phyloP scores from a whole-genome alignment of 1,284 basidiomycete species.

The Sutorius eximius region DNA sequence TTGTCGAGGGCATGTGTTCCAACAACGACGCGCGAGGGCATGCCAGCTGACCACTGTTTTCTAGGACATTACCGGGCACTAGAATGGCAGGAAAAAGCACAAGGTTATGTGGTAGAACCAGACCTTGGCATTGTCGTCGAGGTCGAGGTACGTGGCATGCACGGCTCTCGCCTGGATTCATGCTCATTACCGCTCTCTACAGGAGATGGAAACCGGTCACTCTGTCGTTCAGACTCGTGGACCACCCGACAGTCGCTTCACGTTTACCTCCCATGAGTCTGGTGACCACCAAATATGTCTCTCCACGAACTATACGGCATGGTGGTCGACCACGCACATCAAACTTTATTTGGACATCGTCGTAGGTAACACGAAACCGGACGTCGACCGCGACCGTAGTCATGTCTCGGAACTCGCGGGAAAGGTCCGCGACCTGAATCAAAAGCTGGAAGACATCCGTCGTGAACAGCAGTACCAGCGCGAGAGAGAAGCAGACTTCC shows the following conservation, averaged over 20 bases:
- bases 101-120: slow-evolving; percentile 72
- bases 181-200: slow-evolving; percentile 6
- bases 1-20: slow-evolving; percentile 80
- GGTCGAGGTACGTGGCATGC: slow-evolving; percentile 64
- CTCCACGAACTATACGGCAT: slow-evolving; percentile 83
- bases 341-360: slow-evolving; percentile 94
- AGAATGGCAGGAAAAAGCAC: slow-evolving; percentile 80
- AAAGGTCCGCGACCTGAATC: slow-evolving; percentile 90
- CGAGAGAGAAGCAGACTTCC: slow-evolving; percentile 90
- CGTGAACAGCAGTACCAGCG: slow-evolving; percentile 98
- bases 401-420: slow-evolving; percentile 87
- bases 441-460: slow-evolving; percentile 89
- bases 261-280: slow-evolving; percentile 94
- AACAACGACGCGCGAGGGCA: not conserved
- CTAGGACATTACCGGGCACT: slow-evolving; percentile 90
- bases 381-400: slow-evolving; percentile 78
- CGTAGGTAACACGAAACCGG: slow-evolving; percentile 83
- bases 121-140: slow-evolving; percentile 88
- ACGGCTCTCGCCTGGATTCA: slow-evolving; percentile 1
- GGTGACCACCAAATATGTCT: slow-evolving; percentile 98
- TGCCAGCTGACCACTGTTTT: slow-evolving; percentile 9
- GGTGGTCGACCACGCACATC: slow-evolving; percentile 87
- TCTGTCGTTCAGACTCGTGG: slow-evolving; percentile 86
- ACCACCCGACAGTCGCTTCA: slow-evolving; percentile 88
- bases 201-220: slow-evolving; percentile 80